Evolutionary conservation across 2,329 filamentous ascomycete species (phyloP).

Genomic region (Sporothrix brasiliensis): DNA sequence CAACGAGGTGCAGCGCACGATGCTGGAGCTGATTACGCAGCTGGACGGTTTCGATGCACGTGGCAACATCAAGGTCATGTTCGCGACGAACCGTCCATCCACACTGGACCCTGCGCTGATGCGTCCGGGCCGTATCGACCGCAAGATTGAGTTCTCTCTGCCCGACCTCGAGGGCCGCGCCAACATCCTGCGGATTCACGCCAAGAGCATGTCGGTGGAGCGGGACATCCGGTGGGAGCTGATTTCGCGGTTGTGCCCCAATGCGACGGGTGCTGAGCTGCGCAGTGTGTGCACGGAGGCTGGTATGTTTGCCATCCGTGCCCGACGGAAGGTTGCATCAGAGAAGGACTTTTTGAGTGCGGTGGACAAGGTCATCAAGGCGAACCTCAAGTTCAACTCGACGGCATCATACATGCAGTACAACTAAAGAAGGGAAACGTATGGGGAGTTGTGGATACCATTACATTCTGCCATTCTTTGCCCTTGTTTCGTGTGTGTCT

Average conservation of each 20-base stretch:
- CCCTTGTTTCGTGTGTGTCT: background rate
- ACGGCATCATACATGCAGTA: constrained; percentile 99
- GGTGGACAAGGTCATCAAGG: constrained; percentile 99
- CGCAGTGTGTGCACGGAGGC: constrained; percentile 97
- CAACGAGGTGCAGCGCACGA: constrained; percentile 95
- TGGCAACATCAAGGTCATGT: constrained; percentile 98
- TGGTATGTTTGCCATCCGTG: constrained; percentile 96
- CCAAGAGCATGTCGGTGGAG: constrained; percentile 99
- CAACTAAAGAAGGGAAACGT: constrained; percentile 64
- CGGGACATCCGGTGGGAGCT: constrained; percentile 98
- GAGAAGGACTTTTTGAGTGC: constrained; percentile 99
- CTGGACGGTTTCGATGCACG: constrained; percentile 98
- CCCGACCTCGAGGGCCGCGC: constrained; percentile 96
- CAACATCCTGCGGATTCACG: constrained; percentile 97
- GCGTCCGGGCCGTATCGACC: constrained; percentile 93
- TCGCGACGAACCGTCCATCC: constrained; percentile 99
- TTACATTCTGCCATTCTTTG: background rate
- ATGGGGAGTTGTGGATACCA: background rate
- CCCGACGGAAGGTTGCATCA: constrained; percentile 92
- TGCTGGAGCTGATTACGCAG: constrained; percentile 98
- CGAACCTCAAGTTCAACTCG: constrained; percentile 98
- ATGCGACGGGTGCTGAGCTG: constrained; percentile 93
- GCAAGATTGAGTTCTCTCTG: constrained; percentile 98
- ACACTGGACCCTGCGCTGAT: constrained; percentile 95
- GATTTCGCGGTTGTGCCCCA: constrained; percentile 94